Conservation (phyloP, 2,329 filamentous ascomycete genomes). For the Talaromyces verruculosus region DNA sequence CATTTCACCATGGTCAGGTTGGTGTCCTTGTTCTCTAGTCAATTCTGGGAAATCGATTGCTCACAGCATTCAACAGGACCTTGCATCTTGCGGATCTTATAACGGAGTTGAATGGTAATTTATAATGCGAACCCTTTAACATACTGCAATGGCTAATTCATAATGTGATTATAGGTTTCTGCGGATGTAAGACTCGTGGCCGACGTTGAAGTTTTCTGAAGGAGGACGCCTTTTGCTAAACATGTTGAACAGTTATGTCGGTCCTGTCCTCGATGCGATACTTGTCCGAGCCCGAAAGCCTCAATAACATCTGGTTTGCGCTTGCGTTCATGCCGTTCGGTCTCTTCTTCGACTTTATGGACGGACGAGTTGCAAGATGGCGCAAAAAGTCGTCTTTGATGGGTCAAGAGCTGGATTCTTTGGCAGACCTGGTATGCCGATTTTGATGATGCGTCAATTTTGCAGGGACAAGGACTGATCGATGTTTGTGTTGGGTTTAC, state of each 20-base stretch:
- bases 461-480: not conserved
- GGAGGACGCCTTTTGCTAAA: not conserved
- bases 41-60: constrained; percentile 21
- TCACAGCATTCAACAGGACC: constrained; percentile 35
- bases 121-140: not conserved
- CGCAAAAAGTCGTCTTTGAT: constrained; percentile 95
- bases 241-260: constrained; percentile 69
- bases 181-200: constrained; percentile 43
- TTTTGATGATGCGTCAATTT: not conserved
- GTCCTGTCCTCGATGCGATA: constrained; percentile 94
- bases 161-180: constrained; percentile 42
- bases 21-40: constrained; percentile 23
- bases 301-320: constrained; percentile 74
- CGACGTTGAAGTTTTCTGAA: not conserved
- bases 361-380: constrained; percentile 95
- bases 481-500: not conserved
- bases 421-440: constrained; percentile 81
- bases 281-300: constrained; percentile 66
- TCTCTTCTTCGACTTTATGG: constrained; percentile 96
- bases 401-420: constrained; percentile 94
- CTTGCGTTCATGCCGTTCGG: constrained; percentile 87
- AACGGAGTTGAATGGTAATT: constrained; percentile 51
- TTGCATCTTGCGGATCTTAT: constrained; percentile 53
- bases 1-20: constrained; percentile 54
- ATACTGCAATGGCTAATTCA: constrained; percentile 24